Evolutionary conservation across 2,329 filamentous ascomycete species (phyloP).

Genomic region (Paraphoma sp.): DNA sequence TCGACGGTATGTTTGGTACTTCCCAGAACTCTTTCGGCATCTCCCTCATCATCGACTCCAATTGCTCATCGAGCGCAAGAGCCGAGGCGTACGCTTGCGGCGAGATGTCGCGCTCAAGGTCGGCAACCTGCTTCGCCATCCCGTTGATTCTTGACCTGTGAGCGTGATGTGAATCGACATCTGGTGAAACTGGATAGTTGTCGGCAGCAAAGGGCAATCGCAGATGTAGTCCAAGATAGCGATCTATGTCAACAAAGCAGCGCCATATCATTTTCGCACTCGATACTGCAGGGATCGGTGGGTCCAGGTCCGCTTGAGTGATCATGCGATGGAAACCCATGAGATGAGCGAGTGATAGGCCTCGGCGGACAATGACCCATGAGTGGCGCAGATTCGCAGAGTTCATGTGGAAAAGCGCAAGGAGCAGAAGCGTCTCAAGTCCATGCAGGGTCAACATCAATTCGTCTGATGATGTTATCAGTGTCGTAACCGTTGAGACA

Average conservation of each 20-base stretch:
- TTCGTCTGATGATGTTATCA: conserved; percentile 42
- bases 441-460: conserved; percentile 45
- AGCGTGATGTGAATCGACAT: conserved; percentile 23
- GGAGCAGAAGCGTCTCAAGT: conserved; percentile 39
- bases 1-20: conserved; percentile 43
- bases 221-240: conserved; percentile 43
- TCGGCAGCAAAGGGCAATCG: conserved; percentile 44
- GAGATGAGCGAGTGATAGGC: conserved; percentile 43
- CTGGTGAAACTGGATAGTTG: conserved; percentile 33
- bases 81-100: conserved; percentile 41
- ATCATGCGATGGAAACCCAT: conserved; percentile 48
- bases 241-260: conserved; percentile 37
- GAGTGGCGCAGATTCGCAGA: conserved; percentile 40
- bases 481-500: conserved; percentile 35
- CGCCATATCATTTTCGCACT: conserved; percentile 40
- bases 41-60: conserved; percentile 38
- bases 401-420: conserved; percentile 40
- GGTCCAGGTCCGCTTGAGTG: conserved; percentile 18
- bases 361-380: conserved; percentile 42
- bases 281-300: conserved; percentile 33
- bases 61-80: conserved; percentile 39
- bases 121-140: conserved; percentile 32
- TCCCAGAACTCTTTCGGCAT: conserved; percentile 45
- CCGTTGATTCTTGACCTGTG: conserved; percentile 34
- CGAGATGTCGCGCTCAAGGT: conserved; percentile 38